phyloP scores from a whole-genome alignment of 352 stramenopile genomes.

The Salisapilia sapeloensis region DNA sequence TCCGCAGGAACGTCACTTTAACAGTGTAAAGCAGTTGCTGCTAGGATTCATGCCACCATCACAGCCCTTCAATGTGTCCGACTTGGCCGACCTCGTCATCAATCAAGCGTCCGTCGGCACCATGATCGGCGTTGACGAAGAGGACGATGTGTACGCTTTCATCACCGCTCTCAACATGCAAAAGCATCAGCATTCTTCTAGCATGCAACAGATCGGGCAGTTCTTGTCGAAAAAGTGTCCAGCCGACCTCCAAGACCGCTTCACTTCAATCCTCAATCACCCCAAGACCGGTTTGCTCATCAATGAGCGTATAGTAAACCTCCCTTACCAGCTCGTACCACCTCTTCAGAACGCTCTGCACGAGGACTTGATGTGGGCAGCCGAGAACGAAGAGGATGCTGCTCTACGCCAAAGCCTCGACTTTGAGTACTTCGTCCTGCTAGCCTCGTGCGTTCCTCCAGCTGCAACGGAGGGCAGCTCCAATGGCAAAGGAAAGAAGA shows the following conservation, averaged over 20 bases:
- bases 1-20: conserved; percentile 60
- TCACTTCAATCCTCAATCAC: conserved; percentile 40
- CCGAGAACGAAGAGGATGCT: conserved; percentile 47
- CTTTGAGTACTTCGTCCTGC: conserved; percentile 74
- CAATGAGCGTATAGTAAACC: conserved; percentile 77
- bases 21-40: conserved; percentile 79
- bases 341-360: conserved; percentile 64
- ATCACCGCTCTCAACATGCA: conserved; percentile 60
- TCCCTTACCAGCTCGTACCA: conserved; percentile 73
- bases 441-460: conserved; percentile 51
- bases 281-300: conserved; percentile 53
- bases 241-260: conserved; percentile 12
- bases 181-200: conserved; percentile 24
- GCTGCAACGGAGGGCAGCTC: conserved; percentile 20
- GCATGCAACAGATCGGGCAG: conserved; percentile 57
- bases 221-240: conserved; percentile 68
- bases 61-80: conserved; percentile 70
- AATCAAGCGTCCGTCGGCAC: conserved; percentile 52
- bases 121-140: conserved; percentile 66
- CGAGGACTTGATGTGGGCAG: conserved; percentile 75
- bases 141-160: conserved; percentile 76
- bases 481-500: conserved; percentile 33
- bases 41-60: conserved; percentile 50
- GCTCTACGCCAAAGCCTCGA: conserved; percentile 45
- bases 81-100: conserved; percentile 57